Evolutionary conservation across 768 basidiomycete species (phyloP).

Genomic region (Clitopilus passeckerianus): DNA sequence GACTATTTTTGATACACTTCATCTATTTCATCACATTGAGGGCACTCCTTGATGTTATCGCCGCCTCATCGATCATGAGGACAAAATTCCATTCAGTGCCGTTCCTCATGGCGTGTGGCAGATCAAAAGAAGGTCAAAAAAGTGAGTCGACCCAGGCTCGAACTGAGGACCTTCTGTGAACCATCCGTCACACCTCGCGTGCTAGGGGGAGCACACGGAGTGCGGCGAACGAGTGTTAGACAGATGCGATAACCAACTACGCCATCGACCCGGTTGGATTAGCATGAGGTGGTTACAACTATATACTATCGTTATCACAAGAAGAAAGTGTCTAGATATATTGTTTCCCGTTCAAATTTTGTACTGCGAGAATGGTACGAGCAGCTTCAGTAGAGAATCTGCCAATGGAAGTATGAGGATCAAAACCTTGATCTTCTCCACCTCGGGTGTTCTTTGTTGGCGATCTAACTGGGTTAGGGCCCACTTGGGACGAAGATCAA

Average conservation of each 20-base stretch:
- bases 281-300: neutral
- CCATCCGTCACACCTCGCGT: neutral
- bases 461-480: too few species aligned
- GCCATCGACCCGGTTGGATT: conserved; percentile 45
- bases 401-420: too few species aligned
- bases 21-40: neutral
- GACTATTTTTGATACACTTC: neutral
- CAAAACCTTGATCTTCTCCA: too few species aligned
- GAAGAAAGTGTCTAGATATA: neutral
- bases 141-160: conserved; percentile 15
- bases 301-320: neutral
- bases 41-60: neutral
- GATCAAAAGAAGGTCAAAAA: neutral
- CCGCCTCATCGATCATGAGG: neutral
- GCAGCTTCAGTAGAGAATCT: too few species aligned
- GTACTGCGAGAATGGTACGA: too few species aligned
- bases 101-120: neutral
- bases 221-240: conserved; percentile 48
- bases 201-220: neutral
- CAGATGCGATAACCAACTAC: conserved; percentile 85
- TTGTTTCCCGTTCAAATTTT: too few species aligned
- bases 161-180: conserved; percentile 20
- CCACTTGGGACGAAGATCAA: too few species aligned
- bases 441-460: too few species aligned
- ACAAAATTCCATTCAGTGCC: neutral